Conservation (phyloP, 2,329 filamentous ascomycete species). For the Curvularia spicifera region DNA sequence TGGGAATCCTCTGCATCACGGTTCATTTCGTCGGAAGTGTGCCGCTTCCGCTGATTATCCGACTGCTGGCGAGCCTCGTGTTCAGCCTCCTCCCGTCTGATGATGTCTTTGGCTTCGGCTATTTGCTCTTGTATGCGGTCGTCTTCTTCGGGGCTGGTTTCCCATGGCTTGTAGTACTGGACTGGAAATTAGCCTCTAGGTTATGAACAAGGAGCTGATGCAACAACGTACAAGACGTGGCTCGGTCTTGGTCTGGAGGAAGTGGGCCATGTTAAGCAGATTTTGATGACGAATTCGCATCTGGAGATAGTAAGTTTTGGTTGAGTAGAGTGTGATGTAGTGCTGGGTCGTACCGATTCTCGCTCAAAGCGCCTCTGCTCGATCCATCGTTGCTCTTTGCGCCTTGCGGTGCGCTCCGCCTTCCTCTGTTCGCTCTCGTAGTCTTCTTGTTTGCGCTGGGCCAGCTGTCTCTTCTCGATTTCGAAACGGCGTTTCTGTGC, state of each 20-base stretch:
- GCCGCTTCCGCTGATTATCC: constrained; percentile 32
- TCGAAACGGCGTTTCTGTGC: constrained; percentile 74
- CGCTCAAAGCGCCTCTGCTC: constrained; percentile 80
- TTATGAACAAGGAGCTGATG: neutral
- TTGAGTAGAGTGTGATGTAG: neutral
- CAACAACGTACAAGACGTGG: constrained; percentile 72
- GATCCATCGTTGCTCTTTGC: constrained; percentile 65
- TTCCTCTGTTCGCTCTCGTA: constrained; percentile 72
- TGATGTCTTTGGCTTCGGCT: constrained; percentile 65
- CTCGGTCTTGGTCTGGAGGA: constrained; percentile 72
- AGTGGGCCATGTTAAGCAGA: constrained; percentile 73
- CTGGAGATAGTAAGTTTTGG: constrained; percentile 53
- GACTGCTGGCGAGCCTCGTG: constrained; percentile 59
- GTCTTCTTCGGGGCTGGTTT: constrained; percentile 72
- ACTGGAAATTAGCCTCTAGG: constrained; percentile 25
- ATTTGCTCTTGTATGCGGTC: constrained; percentile 74
- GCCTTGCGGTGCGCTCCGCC: constrained; percentile 68
- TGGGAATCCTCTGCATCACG: constrained; percentile 24
- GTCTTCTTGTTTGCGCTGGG: constrained; percentile 74
- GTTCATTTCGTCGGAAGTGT: constrained; percentile 21
- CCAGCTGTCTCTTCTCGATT: constrained; percentile 81
- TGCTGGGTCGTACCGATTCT: constrained; percentile 66
- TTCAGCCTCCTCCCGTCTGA: constrained; percentile 69
- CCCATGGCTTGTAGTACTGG: constrained; percentile 88
- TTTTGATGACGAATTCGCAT: constrained; percentile 78